phyloP scores from a whole-genome alignment of 1,139 yeast species.

The Hanseniaspora gamundiae region DNA sequence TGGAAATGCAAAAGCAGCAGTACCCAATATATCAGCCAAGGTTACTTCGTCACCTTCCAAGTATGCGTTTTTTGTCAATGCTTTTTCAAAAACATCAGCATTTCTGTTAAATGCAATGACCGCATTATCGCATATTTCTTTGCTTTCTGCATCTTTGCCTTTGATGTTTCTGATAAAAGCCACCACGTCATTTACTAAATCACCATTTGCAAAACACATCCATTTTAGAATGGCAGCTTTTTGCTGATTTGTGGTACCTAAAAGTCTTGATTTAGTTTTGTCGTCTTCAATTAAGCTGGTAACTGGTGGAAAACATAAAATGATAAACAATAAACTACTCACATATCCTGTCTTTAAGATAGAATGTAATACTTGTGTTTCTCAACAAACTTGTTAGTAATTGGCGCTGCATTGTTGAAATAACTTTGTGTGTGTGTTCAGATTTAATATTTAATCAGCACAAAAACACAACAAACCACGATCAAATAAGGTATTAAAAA shows the following conservation, averaged over 20 bases:
- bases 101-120: slow-evolving; percentile 28
- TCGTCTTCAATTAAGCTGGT: slow-evolving; percentile 16
- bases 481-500: too few species aligned
- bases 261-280: slow-evolving; percentile 24
- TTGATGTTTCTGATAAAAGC: slow-evolving; percentile 24
- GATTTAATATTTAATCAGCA: too few species aligned
- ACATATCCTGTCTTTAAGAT: too few species aligned
- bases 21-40: slow-evolving; percentile 61
- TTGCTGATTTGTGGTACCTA: slow-evolving; percentile 52
- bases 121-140: slow-evolving; percentile 52
- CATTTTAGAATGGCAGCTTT: slow-evolving; percentile 59
- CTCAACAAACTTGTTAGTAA: too few species aligned
- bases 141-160: slow-evolving; percentile 51
- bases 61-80: slow-evolving; percentile 61
- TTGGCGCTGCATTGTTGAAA: too few species aligned
- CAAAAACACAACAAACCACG: too few species aligned
- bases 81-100: slow-evolving; percentile 36
- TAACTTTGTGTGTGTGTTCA: too few species aligned
- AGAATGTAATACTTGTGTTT: too few species aligned
- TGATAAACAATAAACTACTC: too few species aligned
- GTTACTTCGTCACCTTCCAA: slow-evolving; percentile 79
- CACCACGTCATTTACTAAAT: slow-evolving; percentile 35
- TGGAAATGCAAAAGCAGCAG: slow-evolving; percentile 41
- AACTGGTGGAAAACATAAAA: slow-evolving; percentile 8
- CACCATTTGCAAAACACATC: slow-evolving; percentile 62